A percentile compares a stretch with the other conserved stretches of the same genome.
phyloP scores from a whole-genome alignment of 2,329 filamentous ascomycete genomes.

The Gremmenia infestans region DNA sequence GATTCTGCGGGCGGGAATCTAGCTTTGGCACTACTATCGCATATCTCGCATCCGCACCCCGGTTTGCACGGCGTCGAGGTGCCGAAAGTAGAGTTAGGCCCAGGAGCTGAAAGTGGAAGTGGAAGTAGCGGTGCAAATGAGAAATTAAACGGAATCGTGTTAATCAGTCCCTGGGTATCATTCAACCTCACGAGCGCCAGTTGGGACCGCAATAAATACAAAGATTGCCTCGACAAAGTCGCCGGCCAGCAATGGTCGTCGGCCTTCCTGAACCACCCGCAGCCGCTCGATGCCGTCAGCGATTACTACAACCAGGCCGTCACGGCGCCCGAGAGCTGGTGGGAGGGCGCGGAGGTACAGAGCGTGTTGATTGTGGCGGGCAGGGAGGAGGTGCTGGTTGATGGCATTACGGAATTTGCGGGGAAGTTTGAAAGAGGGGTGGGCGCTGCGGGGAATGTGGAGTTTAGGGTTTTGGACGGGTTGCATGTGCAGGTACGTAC shows the following conservation, averaged over 20 bases:
- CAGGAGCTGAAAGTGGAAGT: no score
- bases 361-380: slow-evolving; percentile 50
- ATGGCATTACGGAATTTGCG: slow-evolving; percentile 48
- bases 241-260: slow-evolving; percentile 41
- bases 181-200: slow-evolving; percentile 42
- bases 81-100: slow-evolving; percentile 35
- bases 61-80: slow-evolving; percentile 52
- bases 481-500: no score
- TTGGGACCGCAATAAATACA: slow-evolving; percentile 41
- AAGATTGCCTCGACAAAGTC: slow-evolving; percentile 43
- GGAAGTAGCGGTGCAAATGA: slow-evolving; percentile 1
- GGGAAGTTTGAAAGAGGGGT: slow-evolving; percentile 37
- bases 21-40: slow-evolving; percentile 40
- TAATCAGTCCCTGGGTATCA: slow-evolving; percentile 55
- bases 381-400: slow-evolving; percentile 50
- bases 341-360: slow-evolving; percentile 42
- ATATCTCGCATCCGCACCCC: slow-evolving; percentile 52
- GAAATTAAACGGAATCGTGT: slow-evolving; percentile 44
- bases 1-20: slow-evolving; percentile 52
- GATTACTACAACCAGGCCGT: slow-evolving; percentile 52
- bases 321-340: slow-evolving; percentile 48
- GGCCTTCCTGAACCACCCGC: slow-evolving; percentile 40
- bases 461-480: slow-evolving; percentile 13
- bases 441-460: slow-evolving; percentile 12
- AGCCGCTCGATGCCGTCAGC: slow-evolving; percentile 19